Base-by-base conservation (phyloP, 805 yeast species). In the Candida multigemmis region DNA sequence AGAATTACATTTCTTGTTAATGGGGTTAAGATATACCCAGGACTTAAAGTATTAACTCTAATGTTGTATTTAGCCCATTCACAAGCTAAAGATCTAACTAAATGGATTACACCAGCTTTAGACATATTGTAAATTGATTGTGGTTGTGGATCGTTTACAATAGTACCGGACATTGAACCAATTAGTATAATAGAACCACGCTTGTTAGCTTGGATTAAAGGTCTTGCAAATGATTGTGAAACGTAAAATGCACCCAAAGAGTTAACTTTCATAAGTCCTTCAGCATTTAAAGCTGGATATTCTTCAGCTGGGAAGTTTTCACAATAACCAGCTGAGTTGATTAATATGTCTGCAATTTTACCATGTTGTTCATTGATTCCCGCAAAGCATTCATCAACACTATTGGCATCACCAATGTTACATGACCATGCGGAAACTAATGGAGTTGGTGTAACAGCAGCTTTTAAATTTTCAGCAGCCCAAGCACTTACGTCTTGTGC, bases 281-380 rank as follows among this genome's bases (percentile, higher is more conserved):
- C 82, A 26, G 85, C 82, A 43, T 75, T 77, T 26, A 54, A 50
- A 22, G 84, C 71, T 14, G 87, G 86, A 56, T 81, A 80, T 28
- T 77, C 81, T 42, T 76, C 72, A 15, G 89, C 89, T 2, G 84
- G 72, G 56, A 65, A 71, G 63, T 81, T 81, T 53, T 81, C 86
- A 47, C 86, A 77, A 60, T 76, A 81, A 9, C 93, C 91, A n/a
- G 93, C 91, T 27, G 85, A 68, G 62, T 81, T 79, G 34, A 81
- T 68, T 40, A 81, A 63, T 37, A 79, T 59, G 40, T 75, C 73
- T 20, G 85, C 75, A 23, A 76, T 62, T 33, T 66, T 60, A 16
- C 70, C 74, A 49, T 77, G 80, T 46, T 68, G 75, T 26, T 57
- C 63, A 41, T 69, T 68, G 38, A 76, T 68, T 19, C 66, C 61